Base-by-base conservation (phyloP, 2,329 filamentous ascomycete species). In the Trichoderma semiorbis region DNA sequence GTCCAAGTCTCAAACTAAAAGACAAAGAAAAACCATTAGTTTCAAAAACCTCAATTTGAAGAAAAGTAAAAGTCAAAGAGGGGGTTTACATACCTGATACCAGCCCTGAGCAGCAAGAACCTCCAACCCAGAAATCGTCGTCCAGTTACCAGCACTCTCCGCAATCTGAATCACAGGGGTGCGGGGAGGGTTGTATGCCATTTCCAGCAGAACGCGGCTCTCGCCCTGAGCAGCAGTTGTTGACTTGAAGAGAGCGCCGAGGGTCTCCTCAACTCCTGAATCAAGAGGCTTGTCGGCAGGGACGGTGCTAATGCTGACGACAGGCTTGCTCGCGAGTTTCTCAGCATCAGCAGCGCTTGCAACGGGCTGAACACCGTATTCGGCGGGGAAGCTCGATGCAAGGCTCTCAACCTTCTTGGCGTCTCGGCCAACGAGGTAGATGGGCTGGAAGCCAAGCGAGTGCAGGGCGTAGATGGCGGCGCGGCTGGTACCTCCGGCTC, bases 141-240 rank as follows among this genome's bases (percentile, higher is more conserved):
- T 87, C 96, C 96, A 99, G 3, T 91, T 91, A 12, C 79, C 79
- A 14, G 88, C 88, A 75, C 92, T 88, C 76, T 90, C 86, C 3
- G 95, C 95, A 79, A 98, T 84, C 79, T 92, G 88, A 90, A 98
- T 98, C 75, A 97, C 82, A 8, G 91, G 89, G 5, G 96, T 99
- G 67, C 93, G 87, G 0, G 88, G 85, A 24, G 96, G 96, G 81
- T 95, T 97, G 82, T 99, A 99, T 2, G 96, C 95, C 95, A 99
- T 97, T 81, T 99, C 96, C 4, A 98, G 83, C 73, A 98, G 82
- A 14, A 96, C 71, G 74, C 78, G 79, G 76, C 69, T 77, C 73
- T 77, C 80, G 74, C 76, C 79, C 21, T 53, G 34, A 11, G 26
- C 28, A 73, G 77, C 79, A 75, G 77, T 14, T 12, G 55, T 79